Evolutionary conservation across 2,329 filamentous ascomycete genomes (phyloP), one percentile per base, ranked within the genome.

Genomic region (Alternaria sp.): DNA sequence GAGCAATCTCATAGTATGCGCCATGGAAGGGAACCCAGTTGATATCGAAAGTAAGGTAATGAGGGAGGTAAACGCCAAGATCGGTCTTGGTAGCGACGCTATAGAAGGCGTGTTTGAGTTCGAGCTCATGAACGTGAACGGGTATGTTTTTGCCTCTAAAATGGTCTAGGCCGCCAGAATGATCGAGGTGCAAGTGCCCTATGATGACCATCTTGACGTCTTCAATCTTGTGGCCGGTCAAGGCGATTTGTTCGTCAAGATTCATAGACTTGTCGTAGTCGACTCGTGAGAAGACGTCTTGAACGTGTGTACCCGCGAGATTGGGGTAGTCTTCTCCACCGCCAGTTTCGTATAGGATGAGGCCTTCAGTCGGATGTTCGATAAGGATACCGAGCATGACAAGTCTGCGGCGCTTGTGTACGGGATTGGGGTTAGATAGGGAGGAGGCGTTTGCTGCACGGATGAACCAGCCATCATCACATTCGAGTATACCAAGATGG

Each of bases 141-240:
- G 74, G 74, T 7, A 79, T 65, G 12, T 72, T 70, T 16, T 73
- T 79, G 46, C 71, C 70, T 38, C 66, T 65, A 67, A 79, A 79
- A 40, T 68, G 67, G 18, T 78, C 76, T 2, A 79, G 59, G 2
- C 77, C 77, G 1, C 78, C 76, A 0, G 77, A 75, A 49, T 79
- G 78, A 50, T 79, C 77, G 38, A 78, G 65, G 54, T 78, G 76
- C 22, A 79, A 60, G 52, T 79, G 78, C 8, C 77, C 77, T 59
- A 79, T 77, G 40, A 79, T 72, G 0, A 79, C 74, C 54, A 74
- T 75, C 51, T 74, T 77, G 6, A 79, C 62, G 54, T 79, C 76
- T 34, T 73, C 74, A 53, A 79, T 77, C 20, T 71, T 60, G 58
- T 79, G 66, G 9, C 75, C 76, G 14, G 75, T 75, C 45, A 66